phyloP scores from a whole-genome alignment of 2,329 filamentous ascomycete species.

The Aspergillus bombycis region DNA sequence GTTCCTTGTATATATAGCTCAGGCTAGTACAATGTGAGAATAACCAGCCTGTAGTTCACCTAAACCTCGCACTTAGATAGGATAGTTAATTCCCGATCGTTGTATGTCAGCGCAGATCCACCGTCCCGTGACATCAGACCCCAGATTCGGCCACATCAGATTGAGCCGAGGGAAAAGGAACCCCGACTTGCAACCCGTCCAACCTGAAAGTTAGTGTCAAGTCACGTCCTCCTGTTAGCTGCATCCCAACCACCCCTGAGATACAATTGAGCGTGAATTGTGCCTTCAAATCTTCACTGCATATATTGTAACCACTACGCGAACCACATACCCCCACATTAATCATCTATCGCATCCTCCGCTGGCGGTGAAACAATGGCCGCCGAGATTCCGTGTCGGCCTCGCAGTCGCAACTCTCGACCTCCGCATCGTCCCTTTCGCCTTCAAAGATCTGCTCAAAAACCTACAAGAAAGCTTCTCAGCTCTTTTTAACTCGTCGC shows the following conservation, averaged over 20 bases:
- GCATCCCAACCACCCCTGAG: slow-evolving; percentile 10
- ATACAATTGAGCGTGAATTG: slow-evolving; percentile 7
- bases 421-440: slow-evolving; percentile 69
- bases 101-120: not conserved
- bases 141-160: slow-evolving; percentile 29
- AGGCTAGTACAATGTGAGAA: not conserved
- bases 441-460: slow-evolving; percentile 72
- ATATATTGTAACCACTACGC: not conserved
- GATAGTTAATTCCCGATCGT: not conserved
- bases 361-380: slow-evolving; percentile 33
- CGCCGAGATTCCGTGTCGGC: slow-evolving; percentile 37
- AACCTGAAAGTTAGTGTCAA: slow-evolving; percentile 10
- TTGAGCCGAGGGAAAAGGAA: slow-evolving; percentile 40
- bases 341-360: slow-evolving; percentile 15
- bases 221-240: slow-evolving; percentile 10
- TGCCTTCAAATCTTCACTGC: not conserved
- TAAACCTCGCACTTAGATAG: not conserved
- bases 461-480: slow-evolving; percentile 90
- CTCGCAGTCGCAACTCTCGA: slow-evolving; percentile 60
- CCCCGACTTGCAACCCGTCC: slow-evolving; percentile 24
- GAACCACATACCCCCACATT: slow-evolving; percentile 5
- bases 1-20: not conserved
- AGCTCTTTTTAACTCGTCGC: slow-evolving; percentile 91
- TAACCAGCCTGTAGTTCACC: not conserved
- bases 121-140: slow-evolving; percentile 38